These are phyloP conservation scores for Penicillium palitans DNA, from an alignment of 2,329 filamentous ascomycete species.

Conservation along the genomic window DNA sequence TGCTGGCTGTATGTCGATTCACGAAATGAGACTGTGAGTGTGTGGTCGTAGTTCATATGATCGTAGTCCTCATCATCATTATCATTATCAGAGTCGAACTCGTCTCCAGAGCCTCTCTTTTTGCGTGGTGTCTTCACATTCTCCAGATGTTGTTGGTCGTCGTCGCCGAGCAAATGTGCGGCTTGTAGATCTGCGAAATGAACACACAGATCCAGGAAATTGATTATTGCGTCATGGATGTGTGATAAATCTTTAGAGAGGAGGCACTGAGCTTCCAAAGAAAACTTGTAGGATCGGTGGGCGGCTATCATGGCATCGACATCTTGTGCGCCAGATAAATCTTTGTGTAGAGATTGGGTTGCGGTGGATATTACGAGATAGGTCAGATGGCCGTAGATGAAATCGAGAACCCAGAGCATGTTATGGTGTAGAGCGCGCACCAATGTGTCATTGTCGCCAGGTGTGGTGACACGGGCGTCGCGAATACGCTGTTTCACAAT, in stretches of 20 bases:
- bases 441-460: constrained; percentile 39
- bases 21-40: constrained; percentile 39
- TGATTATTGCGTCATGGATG: constrained; percentile 71
- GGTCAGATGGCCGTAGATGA: constrained; percentile 72
- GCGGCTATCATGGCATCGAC: constrained; percentile 77
- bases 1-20: constrained; percentile 52
- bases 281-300: constrained; percentile 64
- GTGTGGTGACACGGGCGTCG: constrained; percentile 24
- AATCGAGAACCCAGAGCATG: constrained; percentile 75
- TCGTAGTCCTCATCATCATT: constrained; percentile 13
- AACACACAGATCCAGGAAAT: constrained; percentile 73
- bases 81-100: constrained; percentile 26
- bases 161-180: constrained; percentile 36
- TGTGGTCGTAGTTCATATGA: constrained; percentile 43
- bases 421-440: constrained; percentile 60
- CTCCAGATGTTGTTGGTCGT: neutral
- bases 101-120: constrained; percentile 1
- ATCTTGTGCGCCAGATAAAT: constrained; percentile 64
- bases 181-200: constrained; percentile 64
- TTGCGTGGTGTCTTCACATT: neutral
- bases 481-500: constrained; percentile 56
- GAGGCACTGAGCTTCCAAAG: constrained; percentile 67
- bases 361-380: constrained; percentile 68
- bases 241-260: constrained; percentile 67
- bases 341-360: constrained; percentile 55